Evolutionary conservation across 108 stramenopile species (phyloP).

Genomic region (Skeletonema costatum): DNA sequence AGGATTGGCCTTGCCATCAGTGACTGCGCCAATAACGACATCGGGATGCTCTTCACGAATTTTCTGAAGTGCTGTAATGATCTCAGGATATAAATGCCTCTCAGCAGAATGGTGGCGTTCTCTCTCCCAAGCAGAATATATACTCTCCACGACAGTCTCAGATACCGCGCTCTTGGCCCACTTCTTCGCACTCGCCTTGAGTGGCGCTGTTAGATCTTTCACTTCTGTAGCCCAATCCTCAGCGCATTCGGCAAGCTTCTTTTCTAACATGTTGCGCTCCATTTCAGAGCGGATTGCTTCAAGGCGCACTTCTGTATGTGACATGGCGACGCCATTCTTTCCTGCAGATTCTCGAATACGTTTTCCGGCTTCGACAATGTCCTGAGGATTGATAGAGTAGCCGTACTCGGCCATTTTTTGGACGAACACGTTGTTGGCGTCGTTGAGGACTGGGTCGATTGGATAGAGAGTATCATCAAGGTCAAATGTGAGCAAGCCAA

Average conservation of each 20-base stretch:
- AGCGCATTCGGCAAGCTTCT: constrained; percentile 72
- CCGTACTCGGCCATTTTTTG: constrained; percentile 74
- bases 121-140: constrained; percentile 87
- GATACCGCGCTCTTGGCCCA: constrained; percentile 79
- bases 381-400: constrained; percentile 65
- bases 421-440: constrained; percentile 81
- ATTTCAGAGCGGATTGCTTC: constrained; percentile 83
- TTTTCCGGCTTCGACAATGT: constrained; percentile 74
- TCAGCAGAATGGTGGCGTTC: constrained; percentile 90
- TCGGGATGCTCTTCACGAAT: constrained; percentile 80
- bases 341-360: constrained; percentile 67
- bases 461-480: constrained; percentile 90
- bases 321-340: constrained; percentile 64
- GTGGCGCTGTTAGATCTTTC: constrained; percentile 54
- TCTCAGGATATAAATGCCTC: constrained; percentile 80
- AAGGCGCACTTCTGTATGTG: constrained; percentile 78
- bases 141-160: constrained; percentile 70
- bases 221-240: constrained; percentile 89
- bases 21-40: constrained; percentile 88
- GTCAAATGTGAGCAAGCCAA: constrained; percentile 87
- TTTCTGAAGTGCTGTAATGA: constrained; percentile 63
- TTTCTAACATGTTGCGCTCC: constrained; percentile 71
- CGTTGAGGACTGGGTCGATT: constrained; percentile 63
- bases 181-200: constrained; percentile 68
- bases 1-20: constrained; percentile 88